Percentiles rank a stretch among this genome's conserved stretches.
Evolutionary conservation across 2,329 filamentous ascomycete species (phyloP).

Genomic region (Aspergillus neotritici): DNA sequence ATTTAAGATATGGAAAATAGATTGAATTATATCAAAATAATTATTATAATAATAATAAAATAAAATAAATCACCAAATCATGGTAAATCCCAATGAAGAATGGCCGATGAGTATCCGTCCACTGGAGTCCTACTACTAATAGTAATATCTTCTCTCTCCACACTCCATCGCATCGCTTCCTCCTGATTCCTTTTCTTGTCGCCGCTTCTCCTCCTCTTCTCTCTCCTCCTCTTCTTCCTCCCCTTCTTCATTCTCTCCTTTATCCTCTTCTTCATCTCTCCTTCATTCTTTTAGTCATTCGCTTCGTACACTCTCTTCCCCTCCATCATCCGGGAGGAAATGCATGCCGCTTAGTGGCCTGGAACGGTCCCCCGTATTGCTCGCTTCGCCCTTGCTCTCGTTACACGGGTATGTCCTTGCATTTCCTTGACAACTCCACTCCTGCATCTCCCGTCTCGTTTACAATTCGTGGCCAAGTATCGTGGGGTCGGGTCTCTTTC

Average conservation of each 20-base stretch:
- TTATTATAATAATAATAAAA: no score
- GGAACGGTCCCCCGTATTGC: constrained; percentile 9
- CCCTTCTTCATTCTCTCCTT: background rate
- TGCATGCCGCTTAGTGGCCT: constrained; percentile 1
- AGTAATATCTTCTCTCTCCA: no score
- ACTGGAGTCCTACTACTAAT: no score
- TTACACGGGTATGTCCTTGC: constrained; percentile 16
- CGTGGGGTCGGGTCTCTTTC: no score
- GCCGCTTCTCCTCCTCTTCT: background rate
- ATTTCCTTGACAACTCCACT: constrained; percentile 8
- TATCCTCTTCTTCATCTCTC: background rate
- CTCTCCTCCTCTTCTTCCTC: background rate
- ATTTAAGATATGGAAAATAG: no score
- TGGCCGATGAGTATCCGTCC: no score
- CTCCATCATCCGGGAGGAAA: constrained; percentile 1
- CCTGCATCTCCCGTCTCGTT: constrained; percentile 5
- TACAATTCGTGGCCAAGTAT: no score
- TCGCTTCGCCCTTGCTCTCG: constrained; percentile 8
- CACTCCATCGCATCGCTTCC: no score
- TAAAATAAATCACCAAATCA: no score
- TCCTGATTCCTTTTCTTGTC: no score
- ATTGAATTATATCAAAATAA: no score
- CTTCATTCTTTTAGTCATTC: background rate
- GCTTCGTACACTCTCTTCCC: background rate
- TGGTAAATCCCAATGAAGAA: no score